Evolutionary conservation across 352 stramenopile genomes (phyloP), one percentile per base, ranked within the genome.

Genomic region (Phytophthora pseudosyringae): DNA sequence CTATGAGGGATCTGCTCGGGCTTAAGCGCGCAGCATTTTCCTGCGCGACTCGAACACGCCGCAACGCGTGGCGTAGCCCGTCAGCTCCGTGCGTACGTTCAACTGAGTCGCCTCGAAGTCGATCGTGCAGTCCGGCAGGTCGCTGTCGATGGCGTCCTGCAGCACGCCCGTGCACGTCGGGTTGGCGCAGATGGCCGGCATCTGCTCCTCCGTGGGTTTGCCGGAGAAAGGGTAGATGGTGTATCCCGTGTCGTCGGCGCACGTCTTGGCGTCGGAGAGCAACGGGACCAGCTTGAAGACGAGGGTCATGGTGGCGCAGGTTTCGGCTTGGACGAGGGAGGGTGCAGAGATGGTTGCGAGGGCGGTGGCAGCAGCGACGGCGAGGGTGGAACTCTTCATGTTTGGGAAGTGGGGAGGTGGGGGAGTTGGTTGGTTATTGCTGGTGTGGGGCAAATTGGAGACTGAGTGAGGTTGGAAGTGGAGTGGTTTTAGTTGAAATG

Each of bases 101-200:
- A 73, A 35, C 15, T 56, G 33, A 2, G 46, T 58, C n/a, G 48
- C 57, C 31, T 75, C 57, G 49, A 69, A 64, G 45, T 71, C 69
- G 68, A 80, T 62, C 31, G 64, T 67, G 36, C 68, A 80, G 53
- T 75, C 69, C 7, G 68, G 64, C n/a, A 75, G 51, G 43, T 75
- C 50, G 25, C 49, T 69, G 28, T 64, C 58, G 15, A 64, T 60
- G 52, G 43, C 47, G 45, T 58, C 55, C 35, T 63, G 46, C 16
- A 78, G 41, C 33, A 80, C 59, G 11, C 48, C 55, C 3, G 53
- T 57, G 45, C 69, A 81, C 13, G 73, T 67, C 9, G 60, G 45
- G 59, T 67, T 79, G 28, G 48, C 54, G 28, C 67, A 76, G 36
- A 76, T 71, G 10, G 49, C 51, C 5, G 29, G 31, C 40, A 69